Conservation (phyloP, 1,284 basidiomycete species). For the Cryptococcus sp. region DNA sequence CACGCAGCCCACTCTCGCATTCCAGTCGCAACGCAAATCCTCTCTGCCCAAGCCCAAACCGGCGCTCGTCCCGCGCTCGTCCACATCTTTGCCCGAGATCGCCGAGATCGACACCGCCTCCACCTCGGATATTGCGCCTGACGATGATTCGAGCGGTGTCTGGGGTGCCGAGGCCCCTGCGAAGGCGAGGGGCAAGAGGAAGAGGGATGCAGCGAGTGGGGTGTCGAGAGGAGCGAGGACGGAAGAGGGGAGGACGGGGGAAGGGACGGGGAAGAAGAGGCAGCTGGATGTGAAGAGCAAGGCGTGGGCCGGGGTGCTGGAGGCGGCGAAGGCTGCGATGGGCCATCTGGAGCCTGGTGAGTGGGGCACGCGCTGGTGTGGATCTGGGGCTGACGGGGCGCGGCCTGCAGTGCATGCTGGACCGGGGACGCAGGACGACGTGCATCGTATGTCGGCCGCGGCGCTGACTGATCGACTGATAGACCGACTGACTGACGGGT, state of each 20-base stretch:
- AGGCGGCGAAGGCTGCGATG: slow-evolving; percentile 57
- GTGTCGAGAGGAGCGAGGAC: background rate
- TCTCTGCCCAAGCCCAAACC: slow-evolving; percentile 11
- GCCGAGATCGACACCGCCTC: slow-evolving; percentile 5
- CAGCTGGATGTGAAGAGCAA: slow-evolving; percentile 38
- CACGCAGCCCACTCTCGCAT: slow-evolving; percentile 15
- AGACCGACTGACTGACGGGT: slow-evolving; percentile 1
- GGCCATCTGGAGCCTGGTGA: slow-evolving; percentile 60
- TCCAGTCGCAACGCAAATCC: slow-evolving; percentile 17
- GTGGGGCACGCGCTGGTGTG: slow-evolving; percentile 32
- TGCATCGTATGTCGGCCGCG: slow-evolving; percentile 42
- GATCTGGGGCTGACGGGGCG: background rate
- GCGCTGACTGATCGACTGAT: slow-evolving; percentile 1
- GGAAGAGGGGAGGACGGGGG: background rate
- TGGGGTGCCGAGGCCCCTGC: background rate
- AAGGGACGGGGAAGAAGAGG: slow-evolving; percentile 8
- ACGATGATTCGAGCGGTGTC: background rate
- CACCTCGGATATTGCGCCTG: background rate
- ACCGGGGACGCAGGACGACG: slow-evolving; percentile 41
- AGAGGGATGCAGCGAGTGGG: background rate
- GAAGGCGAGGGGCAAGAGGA: background rate
- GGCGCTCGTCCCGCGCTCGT: background rate
- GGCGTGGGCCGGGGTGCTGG: slow-evolving; percentile 56
- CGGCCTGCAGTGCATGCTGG: slow-evolving; percentile 39
- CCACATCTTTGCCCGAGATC: slow-evolving; percentile 6